Conservation (phyloP, 148 eudicot species). For the Rhododendron ovatum region DNA sequence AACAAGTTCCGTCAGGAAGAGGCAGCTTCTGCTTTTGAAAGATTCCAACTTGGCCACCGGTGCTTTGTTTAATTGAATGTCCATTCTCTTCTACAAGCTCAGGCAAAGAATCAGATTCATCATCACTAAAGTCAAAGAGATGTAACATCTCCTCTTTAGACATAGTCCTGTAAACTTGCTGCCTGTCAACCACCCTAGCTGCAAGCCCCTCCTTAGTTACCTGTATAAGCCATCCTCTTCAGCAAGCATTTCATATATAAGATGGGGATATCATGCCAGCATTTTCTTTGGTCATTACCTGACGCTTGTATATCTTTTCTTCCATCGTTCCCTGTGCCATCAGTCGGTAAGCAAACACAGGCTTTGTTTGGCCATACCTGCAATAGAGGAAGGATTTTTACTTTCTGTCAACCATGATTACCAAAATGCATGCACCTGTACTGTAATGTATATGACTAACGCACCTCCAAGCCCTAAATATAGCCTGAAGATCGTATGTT, state of each 20-base stretch:
- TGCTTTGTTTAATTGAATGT: conserved; percentile 21
- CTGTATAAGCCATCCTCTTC: conserved; percentile 29
- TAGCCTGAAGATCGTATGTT: conserved; percentile 97
- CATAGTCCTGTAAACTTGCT: conserved; percentile 88
- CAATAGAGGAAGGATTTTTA: conserved; percentile 13
- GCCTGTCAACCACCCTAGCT: conserved; percentile 97
- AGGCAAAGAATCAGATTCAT: conserved; percentile 48
- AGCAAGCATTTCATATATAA: conserved; percentile 1
- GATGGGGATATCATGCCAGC: background rate
- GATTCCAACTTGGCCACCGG: conserved; percentile 29
- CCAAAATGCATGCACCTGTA: background rate
- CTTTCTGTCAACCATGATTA: background rate
- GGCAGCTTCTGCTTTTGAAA: conserved; percentile 32
- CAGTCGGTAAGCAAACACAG: conserved; percentile 94
- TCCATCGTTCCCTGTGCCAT: conserved; percentile 95
- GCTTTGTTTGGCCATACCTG: conserved; percentile 96
- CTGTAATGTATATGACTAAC: background rate
- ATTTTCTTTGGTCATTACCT: conserved; percentile 42
- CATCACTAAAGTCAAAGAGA: conserved; percentile 87
- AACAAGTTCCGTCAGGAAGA: conserved; percentile 46
- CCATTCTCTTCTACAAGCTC: conserved; percentile 37
- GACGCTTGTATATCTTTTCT: conserved; percentile 98
- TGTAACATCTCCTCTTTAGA: conserved; percentile 96
- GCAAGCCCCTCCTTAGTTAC: conserved; percentile 98
- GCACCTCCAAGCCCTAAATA: conserved; percentile 95